These are phyloP conservation scores for Grifola frondosa DNA, from an alignment of 1,284 basidiomycete genomes.

Conservation along the genomic window DNA sequence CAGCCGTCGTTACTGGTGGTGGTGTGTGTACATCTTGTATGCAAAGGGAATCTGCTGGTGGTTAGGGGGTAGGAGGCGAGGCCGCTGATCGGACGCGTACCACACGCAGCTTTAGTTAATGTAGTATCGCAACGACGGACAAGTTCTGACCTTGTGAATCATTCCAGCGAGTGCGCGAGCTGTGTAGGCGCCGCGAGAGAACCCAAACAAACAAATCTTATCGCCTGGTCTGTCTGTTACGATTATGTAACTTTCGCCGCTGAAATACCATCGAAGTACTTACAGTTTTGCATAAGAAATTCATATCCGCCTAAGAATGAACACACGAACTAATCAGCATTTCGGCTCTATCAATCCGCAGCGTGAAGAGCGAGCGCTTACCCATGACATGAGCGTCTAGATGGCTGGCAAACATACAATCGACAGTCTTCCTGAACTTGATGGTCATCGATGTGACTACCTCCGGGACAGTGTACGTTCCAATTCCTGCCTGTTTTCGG, in stretches of 20 bases:
- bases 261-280: conserved; percentile 10
- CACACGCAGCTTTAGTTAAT: no score
- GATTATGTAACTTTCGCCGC: background rate
- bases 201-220: conserved; percentile 60
- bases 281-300: conserved; percentile 66
- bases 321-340: background rate
- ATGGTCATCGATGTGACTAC: conserved; percentile 41
- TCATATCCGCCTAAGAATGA: conserved; percentile 49
- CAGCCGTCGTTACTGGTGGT: conserved; percentile 32
- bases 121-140: background rate
- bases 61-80: conserved; percentile 54
- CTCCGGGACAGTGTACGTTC: conserved; percentile 51
- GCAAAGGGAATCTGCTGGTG: conserved; percentile 47
- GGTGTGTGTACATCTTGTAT: conserved; percentile 40
- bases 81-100: no score
- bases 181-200: conserved; percentile 70
- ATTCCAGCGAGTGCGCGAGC: conserved; percentile 50
- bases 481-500: conserved; percentile 47
- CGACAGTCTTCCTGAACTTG: conserved; percentile 43
- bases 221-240: conserved; percentile 43
- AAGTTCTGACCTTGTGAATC: conserved; percentile 48
- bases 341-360: no score
- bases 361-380: conserved; percentile 30
- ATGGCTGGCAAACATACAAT: conserved; percentile 53
- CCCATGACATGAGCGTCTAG: conserved; percentile 57